These are phyloP conservation scores for Flaveria floridana DNA, from an alignment of 140 eudicot genomes.

Conservation along the genomic window DNA sequence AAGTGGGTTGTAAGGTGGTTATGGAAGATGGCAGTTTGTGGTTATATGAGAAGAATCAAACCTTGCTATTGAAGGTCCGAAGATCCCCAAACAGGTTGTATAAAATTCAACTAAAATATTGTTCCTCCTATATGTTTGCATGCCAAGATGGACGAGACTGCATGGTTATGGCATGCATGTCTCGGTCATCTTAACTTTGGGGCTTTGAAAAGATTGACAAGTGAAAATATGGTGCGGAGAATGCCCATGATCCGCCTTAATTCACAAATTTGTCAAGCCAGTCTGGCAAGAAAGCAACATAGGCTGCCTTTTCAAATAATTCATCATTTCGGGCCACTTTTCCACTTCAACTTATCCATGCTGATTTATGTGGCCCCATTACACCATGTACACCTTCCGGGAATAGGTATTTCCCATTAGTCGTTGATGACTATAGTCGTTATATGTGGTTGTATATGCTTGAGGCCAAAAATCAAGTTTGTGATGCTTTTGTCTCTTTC, in stretches of 20 bases:
- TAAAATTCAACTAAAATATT: too few species aligned
- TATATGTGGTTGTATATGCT: background rate
- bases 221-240: background rate
- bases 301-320: background rate
- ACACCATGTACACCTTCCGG: too few species aligned
- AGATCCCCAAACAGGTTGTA: too few species aligned
- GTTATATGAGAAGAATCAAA: too few species aligned
- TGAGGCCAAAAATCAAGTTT: too few species aligned
- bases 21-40: too few species aligned
- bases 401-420: too few species aligned
- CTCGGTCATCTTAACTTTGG: background rate
- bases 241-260: background rate
- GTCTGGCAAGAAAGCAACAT: too few species aligned
- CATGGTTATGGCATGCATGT: background rate
- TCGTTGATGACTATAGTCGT: too few species aligned
- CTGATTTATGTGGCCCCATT: background rate
- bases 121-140: background rate
- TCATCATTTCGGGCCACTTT: background rate
- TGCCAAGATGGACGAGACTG: background rate
- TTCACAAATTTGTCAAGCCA: background rate
- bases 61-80: too few species aligned
- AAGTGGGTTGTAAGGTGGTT: too few species aligned
- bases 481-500: too few species aligned
- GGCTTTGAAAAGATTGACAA: background rate
- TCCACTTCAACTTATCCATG: background rate